Conservation (phyloP, 2,329 filamentous ascomycete genomes). For the Drechslerella coelobrocha region DNA sequence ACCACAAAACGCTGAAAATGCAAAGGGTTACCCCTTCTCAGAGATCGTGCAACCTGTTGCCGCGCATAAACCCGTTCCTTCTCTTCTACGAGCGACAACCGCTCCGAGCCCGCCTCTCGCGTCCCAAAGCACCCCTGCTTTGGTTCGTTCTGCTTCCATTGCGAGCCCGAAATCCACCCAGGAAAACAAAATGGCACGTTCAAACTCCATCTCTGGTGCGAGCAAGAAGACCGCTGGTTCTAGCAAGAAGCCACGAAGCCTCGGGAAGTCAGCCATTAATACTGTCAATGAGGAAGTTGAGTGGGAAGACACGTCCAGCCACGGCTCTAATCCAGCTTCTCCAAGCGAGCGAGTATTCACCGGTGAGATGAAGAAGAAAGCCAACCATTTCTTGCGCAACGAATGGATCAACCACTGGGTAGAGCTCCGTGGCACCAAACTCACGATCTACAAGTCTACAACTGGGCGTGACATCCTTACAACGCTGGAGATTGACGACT, state of each 20-base stretch:
- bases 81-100: constrained; percentile 30
- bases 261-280: constrained; percentile 51
- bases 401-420: constrained; percentile 95
- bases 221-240: constrained; percentile 20
- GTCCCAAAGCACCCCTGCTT: constrained; percentile 31
- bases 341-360: constrained; percentile 69
- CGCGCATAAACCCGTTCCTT: constrained; percentile 3
- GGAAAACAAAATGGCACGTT: constrained; percentile 15
- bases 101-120: constrained; percentile 41
- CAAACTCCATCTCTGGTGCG: constrained; percentile 39
- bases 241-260: constrained; percentile 44
- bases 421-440: constrained; percentile 76
- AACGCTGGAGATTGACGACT: constrained; percentile 79
- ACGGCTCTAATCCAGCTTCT: constrained; percentile 50
- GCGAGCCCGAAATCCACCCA: constrained; percentile 33
- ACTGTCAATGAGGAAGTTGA: constrained; percentile 54
- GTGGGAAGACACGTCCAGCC: constrained; percentile 54
- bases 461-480: constrained; percentile 53
- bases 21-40: constrained; percentile 29
- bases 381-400: constrained; percentile 85
- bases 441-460: constrained; percentile 72
- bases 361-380: constrained; percentile 93
- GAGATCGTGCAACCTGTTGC: constrained; percentile 11
- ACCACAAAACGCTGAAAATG: constrained; percentile 38
- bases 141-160: constrained; percentile 37